These are phyloP conservation scores for Hypoxylon sp. DNA, from an alignment of 2,329 filamentous ascomycete genomes.

Conservation along the genomic window DNA sequence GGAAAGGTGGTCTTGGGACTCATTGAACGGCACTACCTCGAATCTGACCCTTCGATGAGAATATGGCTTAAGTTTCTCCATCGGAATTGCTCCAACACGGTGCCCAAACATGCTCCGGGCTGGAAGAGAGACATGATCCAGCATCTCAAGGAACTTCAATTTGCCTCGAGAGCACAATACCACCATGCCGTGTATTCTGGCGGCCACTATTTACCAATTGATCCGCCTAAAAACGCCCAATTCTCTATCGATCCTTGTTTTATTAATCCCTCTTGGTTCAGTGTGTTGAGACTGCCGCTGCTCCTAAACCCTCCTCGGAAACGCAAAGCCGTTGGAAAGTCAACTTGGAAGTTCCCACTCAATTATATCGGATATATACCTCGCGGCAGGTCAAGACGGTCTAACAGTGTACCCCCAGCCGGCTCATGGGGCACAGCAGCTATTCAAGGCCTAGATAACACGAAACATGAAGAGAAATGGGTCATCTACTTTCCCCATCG, in stretches of 20 bases:
- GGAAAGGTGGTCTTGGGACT: constrained; percentile 28
- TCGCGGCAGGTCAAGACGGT: constrained; percentile 31
- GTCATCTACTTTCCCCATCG: constrained; percentile 49
- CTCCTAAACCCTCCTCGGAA: background rate
- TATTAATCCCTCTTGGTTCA: constrained; percentile 15
- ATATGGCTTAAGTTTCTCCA: constrained; percentile 31
- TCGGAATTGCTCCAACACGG: background rate
- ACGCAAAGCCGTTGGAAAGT: background rate
- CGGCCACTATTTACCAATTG: constrained; percentile 53
- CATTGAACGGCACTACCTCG: constrained; percentile 42
- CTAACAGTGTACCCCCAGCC: constrained; percentile 44
- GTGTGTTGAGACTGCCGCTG: background rate
- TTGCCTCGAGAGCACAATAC: constrained; percentile 32
- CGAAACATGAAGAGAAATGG: constrained; percentile 10
- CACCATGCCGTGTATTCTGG: constrained; percentile 45
- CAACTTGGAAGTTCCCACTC: background rate
- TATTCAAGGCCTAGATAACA: constrained; percentile 9
- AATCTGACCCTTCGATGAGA: constrained; percentile 36
- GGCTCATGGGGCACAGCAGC: constrained; percentile 35
- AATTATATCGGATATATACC: constrained; percentile 8
- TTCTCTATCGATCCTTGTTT: constrained; percentile 43
- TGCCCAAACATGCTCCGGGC: constrained; percentile 3
- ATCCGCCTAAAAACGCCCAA: constrained; percentile 59
- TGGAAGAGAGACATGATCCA: constrained; percentile 46
- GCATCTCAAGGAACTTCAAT: constrained; percentile 39